Conservation (phyloP, 1,284 basidiomycete genomes). For the Pterulicium gracile region DNA sequence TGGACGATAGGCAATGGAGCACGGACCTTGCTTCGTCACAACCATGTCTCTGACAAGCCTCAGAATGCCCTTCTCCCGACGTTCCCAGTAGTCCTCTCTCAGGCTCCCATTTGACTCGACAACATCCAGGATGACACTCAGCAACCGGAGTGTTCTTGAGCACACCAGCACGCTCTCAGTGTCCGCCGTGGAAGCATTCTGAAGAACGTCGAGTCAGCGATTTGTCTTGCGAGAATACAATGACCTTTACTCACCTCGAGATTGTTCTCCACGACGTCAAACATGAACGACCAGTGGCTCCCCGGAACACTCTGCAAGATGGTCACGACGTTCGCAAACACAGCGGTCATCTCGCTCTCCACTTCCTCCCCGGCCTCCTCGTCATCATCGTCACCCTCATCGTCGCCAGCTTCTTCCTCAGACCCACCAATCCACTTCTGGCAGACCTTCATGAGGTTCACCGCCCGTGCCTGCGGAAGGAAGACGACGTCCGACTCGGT, state of each 20-base stretch:
- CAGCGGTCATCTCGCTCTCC: conserved; percentile 63
- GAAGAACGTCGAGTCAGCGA: too few species aligned
- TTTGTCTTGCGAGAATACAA: background rate
- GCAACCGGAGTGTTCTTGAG: background rate
- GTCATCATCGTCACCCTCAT: conserved; percentile 54
- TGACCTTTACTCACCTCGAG: conserved; percentile 53
- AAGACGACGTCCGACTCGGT: conserved; percentile 75
- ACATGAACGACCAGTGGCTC: conserved; percentile 86
- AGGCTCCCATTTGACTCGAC: background rate
- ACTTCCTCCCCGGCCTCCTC: conserved; percentile 46
- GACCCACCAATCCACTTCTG: conserved; percentile 59
- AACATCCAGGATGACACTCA: background rate
- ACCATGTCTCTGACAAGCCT: background rate
- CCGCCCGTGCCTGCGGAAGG: conserved; percentile 76
- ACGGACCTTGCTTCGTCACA: background rate
- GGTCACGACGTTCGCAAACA: conserved; percentile 75
- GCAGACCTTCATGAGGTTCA: conserved; percentile 84
- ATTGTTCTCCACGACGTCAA: conserved; percentile 83
- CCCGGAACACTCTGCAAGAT: conserved; percentile 85
- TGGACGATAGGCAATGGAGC: conserved; percentile 2
- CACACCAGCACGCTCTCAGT: background rate
- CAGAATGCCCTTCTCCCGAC: background rate
- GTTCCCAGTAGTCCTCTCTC: background rate
- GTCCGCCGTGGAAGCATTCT: too few species aligned
- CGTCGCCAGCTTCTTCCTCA: conserved; percentile 49